Evolutionary conservation across 495 filamentous ascomycete genomes (phyloP), one percentile per base, ranked within the genome.

Genomic region (Aspergillus nidulans): DNA sequence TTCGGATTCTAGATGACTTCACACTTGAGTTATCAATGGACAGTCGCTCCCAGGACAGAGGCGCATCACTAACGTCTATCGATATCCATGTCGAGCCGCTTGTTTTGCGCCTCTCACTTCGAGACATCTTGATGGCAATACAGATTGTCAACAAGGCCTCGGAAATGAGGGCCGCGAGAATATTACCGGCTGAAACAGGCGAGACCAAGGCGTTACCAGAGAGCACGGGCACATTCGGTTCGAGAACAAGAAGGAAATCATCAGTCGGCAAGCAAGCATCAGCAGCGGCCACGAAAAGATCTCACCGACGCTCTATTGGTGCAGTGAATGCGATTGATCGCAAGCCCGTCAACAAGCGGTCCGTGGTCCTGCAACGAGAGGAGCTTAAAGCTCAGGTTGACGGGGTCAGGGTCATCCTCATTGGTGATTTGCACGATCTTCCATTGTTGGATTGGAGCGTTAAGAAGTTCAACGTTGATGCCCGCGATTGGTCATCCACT

Each of bases 1-100:
- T 97, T 38, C 85, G 95, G 20, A 95, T 98, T 59, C 79, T 98
- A 20, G 94, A 98, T 64, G 90, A 97, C 64, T 97, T 97, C 69
- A 96, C 91, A 7, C 66, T 97, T 26, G 87, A 91, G 56, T 77
- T 95, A 59, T 92, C 91, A 3, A 82, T 97, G 77, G 91, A 97
- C 63, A 94, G 80, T 62, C 77, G 83, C 43, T 67, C 79, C 1
- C 80, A 85, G 68, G 84, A 84, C 30, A 86, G 81, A 39, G 81
- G 85, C 53, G 79, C 85, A 3, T 76, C 81, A 15, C 59, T 85
- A 23, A 94, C 88, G 2, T 94, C 80, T 56, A 91, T 98, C 44
- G 82, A 89, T 56, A 80, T 94, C 7, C 88, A 96, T 49, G 74
- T 97, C 45, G 91, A 97, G 67, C 94, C 95, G 1, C 76, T 98